Percentiles rank a stretch among this genome's conserved stretches.
Evolutionary conservation across 108 stramenopile species (phyloP).

Genomic region (Skeletonema marinoi): DNA sequence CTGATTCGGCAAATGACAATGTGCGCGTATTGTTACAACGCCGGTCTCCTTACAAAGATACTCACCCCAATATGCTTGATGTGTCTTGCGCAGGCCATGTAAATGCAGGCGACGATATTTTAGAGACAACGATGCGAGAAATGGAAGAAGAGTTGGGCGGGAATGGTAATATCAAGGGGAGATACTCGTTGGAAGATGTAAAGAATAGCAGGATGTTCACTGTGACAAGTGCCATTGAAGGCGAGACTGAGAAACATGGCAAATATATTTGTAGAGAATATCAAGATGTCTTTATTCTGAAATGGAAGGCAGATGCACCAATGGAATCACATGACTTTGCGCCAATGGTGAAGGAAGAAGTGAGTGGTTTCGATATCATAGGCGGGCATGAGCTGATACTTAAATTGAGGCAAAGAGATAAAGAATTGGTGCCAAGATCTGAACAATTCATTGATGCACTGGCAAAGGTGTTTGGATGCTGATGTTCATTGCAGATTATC

Average conservation of each 20-base stretch:
- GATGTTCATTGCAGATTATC: neutral
- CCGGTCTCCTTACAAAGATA: conserved; percentile 49
- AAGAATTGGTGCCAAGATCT: conserved; percentile 34
- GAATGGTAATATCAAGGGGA: conserved; percentile 11
- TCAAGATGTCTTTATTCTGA: conserved; percentile 48
- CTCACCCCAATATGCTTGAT: conserved; percentile 44
- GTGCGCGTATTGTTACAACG: conserved; percentile 40
- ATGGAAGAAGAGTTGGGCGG: conserved; percentile 47
- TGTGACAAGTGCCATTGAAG: conserved; percentile 38
- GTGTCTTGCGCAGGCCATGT: conserved; percentile 51
- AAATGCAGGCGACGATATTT: conserved; percentile 40
- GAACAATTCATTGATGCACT: conserved; percentile 35
- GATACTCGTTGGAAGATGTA: conserved; percentile 17
- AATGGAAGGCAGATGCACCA: conserved; percentile 18
- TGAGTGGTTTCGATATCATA: conserved; percentile 36
- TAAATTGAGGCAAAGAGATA: conserved; percentile 20
- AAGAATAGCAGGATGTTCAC: conserved; percentile 27
- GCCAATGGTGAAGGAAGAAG: conserved; percentile 37
- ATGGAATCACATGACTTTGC: conserved; percentile 29
- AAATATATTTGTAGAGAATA: conserved; percentile 43
- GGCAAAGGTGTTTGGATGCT: conserved; percentile 18
- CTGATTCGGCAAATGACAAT: neutral
- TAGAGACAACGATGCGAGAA: conserved; percentile 35
- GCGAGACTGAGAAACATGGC: conserved; percentile 42
- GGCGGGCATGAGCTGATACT: conserved; percentile 34